Evolutionary conservation across 2,329 filamentous ascomycete species (phyloP).

Genomic region (Microsporum canis): DNA sequence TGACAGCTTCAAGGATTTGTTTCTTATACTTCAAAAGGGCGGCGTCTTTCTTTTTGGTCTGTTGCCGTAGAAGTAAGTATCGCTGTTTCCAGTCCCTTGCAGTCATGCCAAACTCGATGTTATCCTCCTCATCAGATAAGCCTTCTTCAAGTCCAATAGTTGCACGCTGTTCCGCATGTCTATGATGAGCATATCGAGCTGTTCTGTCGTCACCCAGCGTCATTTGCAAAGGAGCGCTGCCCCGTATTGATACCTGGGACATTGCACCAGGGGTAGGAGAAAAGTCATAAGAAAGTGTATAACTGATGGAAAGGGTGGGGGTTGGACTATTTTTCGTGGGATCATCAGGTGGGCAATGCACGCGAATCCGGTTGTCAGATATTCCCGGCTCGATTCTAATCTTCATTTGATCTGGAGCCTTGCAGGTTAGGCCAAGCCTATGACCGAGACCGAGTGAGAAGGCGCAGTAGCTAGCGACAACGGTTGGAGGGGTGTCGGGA

Average conservation of each 20-base stretch:
- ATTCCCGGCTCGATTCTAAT: conserved; percentile 18
- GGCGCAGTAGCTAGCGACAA: conserved; percentile 22
- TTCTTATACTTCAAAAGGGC: conserved; percentile 31
- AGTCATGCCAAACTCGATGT: conserved; percentile 19
- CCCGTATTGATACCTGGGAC: background rate
- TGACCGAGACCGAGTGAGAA: conserved; percentile 29
- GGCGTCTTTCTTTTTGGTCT: conserved; percentile 30
- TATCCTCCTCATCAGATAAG: conserved; percentile 19
- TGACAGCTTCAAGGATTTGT: conserved; percentile 34
- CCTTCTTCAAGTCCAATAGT: background rate
- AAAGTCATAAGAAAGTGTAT: conserved; percentile 8
- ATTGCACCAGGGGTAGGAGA: background rate
- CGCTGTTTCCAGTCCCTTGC: conserved; percentile 30
- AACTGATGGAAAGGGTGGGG: background rate
- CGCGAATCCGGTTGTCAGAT: background rate
- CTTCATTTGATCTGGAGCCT: conserved; percentile 18
- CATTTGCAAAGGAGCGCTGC: background rate
- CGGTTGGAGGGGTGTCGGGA: conserved; percentile 18
- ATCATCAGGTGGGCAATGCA: background rate
- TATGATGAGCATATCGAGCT: background rate
- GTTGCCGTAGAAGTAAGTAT: conserved; percentile 28
- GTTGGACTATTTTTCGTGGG: background rate
- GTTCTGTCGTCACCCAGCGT: background rate
- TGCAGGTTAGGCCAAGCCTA: conserved; percentile 24
- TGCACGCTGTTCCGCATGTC: background rate